Conservation (phyloP, 2,329 filamentous ascomycete genomes). For the Dothideomycetes sp. region DNA sequence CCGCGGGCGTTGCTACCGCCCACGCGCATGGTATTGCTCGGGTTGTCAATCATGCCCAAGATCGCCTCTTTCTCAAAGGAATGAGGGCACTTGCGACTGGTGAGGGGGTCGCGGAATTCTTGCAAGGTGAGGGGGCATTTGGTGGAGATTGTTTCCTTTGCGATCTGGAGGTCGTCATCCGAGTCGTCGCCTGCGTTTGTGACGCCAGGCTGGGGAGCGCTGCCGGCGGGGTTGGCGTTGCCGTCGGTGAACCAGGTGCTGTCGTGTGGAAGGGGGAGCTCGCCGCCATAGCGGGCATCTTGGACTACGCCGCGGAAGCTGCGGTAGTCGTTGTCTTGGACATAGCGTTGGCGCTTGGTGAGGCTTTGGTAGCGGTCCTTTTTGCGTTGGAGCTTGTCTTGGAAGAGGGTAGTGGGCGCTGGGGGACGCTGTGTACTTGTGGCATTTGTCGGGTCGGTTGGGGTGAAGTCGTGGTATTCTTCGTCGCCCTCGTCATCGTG, state of each 20-base stretch:
- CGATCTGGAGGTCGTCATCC: constrained; percentile 60
- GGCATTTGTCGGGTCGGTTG: constrained; percentile 27
- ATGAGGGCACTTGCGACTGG: constrained; percentile 57
- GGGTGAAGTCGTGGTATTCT: constrained; percentile 27
- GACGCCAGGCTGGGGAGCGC: constrained; percentile 31
- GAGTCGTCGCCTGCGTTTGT: constrained; percentile 30
- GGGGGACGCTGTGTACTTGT: constrained; percentile 17
- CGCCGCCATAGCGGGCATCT: constrained; percentile 44
- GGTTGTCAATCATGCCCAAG: constrained; percentile 36
- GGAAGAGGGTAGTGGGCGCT: constrained; percentile 26
- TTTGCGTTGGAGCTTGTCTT: constrained; percentile 25
- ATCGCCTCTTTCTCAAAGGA: constrained; percentile 60
- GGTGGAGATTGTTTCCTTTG: constrained; percentile 51
- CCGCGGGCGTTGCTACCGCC: constrained; percentile 6
- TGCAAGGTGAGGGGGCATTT: constrained; percentile 60
- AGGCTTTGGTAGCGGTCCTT: constrained; percentile 32
- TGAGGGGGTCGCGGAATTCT: constrained; percentile 55
- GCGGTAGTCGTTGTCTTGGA: constrained; percentile 48
- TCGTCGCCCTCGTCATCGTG: constrained; percentile 23
- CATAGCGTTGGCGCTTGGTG: constrained; percentile 37
- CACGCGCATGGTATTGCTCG: constrained; percentile 3
- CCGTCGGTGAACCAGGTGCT: constrained; percentile 52
- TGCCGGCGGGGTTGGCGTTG: no score
- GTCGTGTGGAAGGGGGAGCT: constrained; percentile 42
- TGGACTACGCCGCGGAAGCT: constrained; percentile 52